Evolutionary conservation across 495 filamentous ascomycete genomes (phyloP).

Genomic region (Daldinia vernicosa): DNA sequence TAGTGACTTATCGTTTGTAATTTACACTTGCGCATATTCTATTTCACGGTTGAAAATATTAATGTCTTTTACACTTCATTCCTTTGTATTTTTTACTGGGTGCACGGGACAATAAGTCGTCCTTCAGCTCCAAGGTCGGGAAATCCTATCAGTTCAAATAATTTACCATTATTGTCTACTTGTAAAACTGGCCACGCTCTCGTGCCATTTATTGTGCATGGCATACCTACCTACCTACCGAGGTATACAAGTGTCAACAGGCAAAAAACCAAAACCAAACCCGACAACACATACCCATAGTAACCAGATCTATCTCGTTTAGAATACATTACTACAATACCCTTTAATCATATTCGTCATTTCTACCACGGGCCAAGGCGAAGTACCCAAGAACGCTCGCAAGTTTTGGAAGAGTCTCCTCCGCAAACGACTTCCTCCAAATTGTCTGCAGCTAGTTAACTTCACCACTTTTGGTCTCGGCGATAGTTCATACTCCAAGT

Average conservation of each 20-base stretch:
- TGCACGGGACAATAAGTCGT: neutral
- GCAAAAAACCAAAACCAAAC: neutral
- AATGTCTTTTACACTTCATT: neutral
- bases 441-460: conserved; percentile 69
- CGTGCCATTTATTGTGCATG: conserved; percentile 12
- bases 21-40: neutral
- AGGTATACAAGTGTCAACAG: neutral
- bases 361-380: conserved; percentile 95
- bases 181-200: conserved; percentile 18
- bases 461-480: conserved; percentile 92
- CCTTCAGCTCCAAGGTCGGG: conserved; percentile 1
- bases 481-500: conserved; percentile 94
- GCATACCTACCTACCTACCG: neutral
- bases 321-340: conserved; percentile 59
- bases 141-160: neutral
- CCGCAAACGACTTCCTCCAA: conserved; percentile 75
- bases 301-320: conserved; percentile 21
- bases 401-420: conserved; percentile 87
- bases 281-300: conserved; percentile 13
- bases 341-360: conserved; percentile 78
- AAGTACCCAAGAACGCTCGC: conserved; percentile 81
- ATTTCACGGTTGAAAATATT: neutral
- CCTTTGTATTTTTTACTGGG: neutral
- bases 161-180: neutral
- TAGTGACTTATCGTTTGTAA: neutral